Percentiles rank a stretch among this genome's conserved stretches.
These are phyloP conservation scores for Xylariaceae sp. DNA, from an alignment of 2,329 filamentous ascomycete species.

Conservation along the genomic window DNA sequence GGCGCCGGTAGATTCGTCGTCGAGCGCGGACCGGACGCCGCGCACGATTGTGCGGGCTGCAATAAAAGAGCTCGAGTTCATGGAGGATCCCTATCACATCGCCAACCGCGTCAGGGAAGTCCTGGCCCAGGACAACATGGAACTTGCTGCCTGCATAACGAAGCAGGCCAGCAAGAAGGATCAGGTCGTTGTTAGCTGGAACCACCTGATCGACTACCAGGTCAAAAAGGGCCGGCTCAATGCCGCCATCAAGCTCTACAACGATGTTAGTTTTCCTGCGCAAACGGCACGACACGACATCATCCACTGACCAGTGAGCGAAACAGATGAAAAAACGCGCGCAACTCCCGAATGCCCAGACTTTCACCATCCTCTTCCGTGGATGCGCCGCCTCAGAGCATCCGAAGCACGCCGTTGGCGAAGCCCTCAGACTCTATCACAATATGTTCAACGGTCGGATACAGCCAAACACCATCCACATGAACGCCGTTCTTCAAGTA, in stretches of 20 bases:
- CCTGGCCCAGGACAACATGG: slow-evolving; percentile 54
- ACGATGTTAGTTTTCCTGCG: slow-evolving; percentile 57
- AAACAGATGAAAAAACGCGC: slow-evolving; percentile 87
- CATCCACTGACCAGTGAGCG: slow-evolving; percentile 14
- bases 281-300: slow-evolving; percentile 2
- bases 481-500: slow-evolving; percentile 81
- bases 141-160: slow-evolving; percentile 64
- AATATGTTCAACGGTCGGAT: slow-evolving; percentile 62
- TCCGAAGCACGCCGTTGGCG: slow-evolving; percentile 54
- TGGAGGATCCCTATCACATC: slow-evolving; percentile 68
- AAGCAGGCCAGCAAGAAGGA: slow-evolving; percentile 61
- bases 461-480: slow-evolving; percentile 71
- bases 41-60: slow-evolving; percentile 34
- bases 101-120: slow-evolving; percentile 59
- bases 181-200: slow-evolving; percentile 76
- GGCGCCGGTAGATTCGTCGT: neutral
- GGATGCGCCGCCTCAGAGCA: slow-evolving; percentile 63
- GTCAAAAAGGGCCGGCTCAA: slow-evolving; percentile 56
- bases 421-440: slow-evolving; percentile 72
- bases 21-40: slow-evolving; percentile 25
- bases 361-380: slow-evolving; percentile 76
- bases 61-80: slow-evolving; percentile 54
- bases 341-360: slow-evolving; percentile 72
- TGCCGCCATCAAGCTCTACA: slow-evolving; percentile 74
- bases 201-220: slow-evolving; percentile 70